Percentiles rank a stretch among this genome's conserved stretches.
Conservation (phyloP, 1,284 basidiomycete species). For the Ustilago nuda region DNA sequence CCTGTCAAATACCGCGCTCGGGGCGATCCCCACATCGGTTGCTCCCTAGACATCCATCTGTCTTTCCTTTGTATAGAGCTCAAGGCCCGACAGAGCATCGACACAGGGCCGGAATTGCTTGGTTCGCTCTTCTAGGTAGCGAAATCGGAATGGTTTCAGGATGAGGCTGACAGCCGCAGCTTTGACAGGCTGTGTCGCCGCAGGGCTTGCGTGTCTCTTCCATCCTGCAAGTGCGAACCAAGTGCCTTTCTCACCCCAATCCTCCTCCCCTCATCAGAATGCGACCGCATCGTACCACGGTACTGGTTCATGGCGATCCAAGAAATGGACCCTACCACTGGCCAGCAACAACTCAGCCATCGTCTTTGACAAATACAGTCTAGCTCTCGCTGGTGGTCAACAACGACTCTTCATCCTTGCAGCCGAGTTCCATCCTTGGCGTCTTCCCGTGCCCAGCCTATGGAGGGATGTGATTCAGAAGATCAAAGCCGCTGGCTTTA, state of each 20-base stretch:
- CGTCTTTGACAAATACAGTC: slow-evolving; percentile 51
- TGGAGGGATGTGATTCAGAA: slow-evolving; percentile 87
- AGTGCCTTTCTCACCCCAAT: slow-evolving; percentile 18
- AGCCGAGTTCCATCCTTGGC: slow-evolving; percentile 82
- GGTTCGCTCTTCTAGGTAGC: not conserved
- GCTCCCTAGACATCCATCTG: no score
- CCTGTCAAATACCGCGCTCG: no score
- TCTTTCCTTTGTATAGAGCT: no score
- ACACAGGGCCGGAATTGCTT: no score
- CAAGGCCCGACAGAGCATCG: no score
- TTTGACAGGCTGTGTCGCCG: slow-evolving; percentile 17
- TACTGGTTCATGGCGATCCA: not conserved
- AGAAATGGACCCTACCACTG: slow-evolving; percentile 33
- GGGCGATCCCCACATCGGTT: no score
- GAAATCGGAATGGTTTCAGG: not conserved
- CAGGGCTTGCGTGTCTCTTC: slow-evolving; percentile 9
- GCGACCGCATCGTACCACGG: not conserved
- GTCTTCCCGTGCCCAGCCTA: slow-evolving; percentile 80
- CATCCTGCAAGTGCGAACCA: slow-evolving; percentile 17
- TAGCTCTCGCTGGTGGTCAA: slow-evolving; percentile 35
- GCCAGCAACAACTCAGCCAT: slow-evolving; percentile 40
- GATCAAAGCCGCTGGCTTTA: slow-evolving; percentile 82
- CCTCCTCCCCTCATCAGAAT: not conserved
- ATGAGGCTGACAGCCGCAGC: slow-evolving; percentile 20
- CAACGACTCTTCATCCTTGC: slow-evolving; percentile 42